phyloP scores from a whole-genome alignment of 163 green algal genomes.

The Chloroidium sp. region DNA sequence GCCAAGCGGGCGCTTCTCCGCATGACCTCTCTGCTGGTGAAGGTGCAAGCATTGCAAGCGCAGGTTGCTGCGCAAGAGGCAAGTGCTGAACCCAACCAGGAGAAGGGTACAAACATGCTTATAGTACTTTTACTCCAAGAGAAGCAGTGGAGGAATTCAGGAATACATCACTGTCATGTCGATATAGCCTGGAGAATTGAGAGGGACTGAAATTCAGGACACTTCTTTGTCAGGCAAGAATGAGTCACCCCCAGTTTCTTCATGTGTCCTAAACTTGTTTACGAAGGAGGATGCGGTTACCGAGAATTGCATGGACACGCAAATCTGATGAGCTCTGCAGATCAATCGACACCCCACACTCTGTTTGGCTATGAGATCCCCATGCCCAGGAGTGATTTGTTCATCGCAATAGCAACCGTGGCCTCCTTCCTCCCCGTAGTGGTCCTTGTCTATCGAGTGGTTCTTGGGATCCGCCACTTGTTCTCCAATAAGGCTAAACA shows the following conservation, averaged over 20 bases:
- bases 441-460: constrained; percentile 21
- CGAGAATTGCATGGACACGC: not conserved
- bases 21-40: constrained; percentile 31
- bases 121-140: no score
- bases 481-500: no score
- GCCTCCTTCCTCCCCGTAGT: constrained; percentile 39
- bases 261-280: no score
- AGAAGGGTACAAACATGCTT: constrained; percentile 11
- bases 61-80: constrained; percentile 21
- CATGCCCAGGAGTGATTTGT: constrained; percentile 38
- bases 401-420: constrained; percentile 34
- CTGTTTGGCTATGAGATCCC: constrained; percentile 39
- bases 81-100: constrained; percentile 12
- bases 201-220: no score
- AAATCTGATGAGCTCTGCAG: not conserved
- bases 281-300: no score
- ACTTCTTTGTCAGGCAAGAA: no score
- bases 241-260: no score
- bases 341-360: constrained; percentile 2
- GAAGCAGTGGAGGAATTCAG: no score
- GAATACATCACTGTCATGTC: no score
- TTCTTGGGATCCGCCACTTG: no score
- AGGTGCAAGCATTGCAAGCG: constrained; percentile 29
- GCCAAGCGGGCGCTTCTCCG: constrained; percentile 57
- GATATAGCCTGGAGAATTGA: no score